phyloP scores from a whole-genome alignment of 305 asterid species.

The Fraxinus angustifolia region DNA sequence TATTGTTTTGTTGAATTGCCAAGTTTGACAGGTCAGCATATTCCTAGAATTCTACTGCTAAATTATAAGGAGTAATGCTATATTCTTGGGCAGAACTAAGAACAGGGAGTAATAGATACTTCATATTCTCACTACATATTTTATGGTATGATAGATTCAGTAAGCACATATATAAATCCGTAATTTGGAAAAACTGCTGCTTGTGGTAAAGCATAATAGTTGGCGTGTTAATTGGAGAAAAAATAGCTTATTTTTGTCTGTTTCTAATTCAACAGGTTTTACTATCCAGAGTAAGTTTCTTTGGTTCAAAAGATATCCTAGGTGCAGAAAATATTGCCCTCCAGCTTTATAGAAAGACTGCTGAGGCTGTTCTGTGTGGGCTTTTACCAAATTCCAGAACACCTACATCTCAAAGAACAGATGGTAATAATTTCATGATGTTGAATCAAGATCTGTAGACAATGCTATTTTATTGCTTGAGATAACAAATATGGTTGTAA shows the following conservation, averaged over 20 bases:
- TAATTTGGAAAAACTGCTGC: background rate
- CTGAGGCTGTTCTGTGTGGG: constrained; percentile 57
- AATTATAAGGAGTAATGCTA: background rate
- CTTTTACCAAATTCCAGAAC: constrained; percentile 55
- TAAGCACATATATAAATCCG: background rate
- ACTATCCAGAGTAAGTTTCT: constrained; percentile 56
- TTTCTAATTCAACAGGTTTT: constrained; percentile 38
- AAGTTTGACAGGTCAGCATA: background rate
- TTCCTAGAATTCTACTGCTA: background rate
- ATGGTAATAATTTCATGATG: constrained; percentile 28
- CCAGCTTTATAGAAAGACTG: constrained; percentile 55
- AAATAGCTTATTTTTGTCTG: background rate
- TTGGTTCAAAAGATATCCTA: constrained; percentile 36
- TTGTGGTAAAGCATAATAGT: background rate
- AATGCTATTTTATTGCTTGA: background rate
- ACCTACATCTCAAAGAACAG: constrained; percentile 40
- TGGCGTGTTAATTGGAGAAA: background rate
- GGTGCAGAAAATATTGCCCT: constrained; percentile 45
- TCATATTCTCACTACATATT: background rate
- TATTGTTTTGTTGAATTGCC: background rate
- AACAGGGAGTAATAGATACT: background rate
- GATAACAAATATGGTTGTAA: background rate
- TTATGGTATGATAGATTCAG: background rate
- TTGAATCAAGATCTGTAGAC: background rate
- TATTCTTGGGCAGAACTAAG: background rate